Evolutionary conservation across 768 basidiomycete species (phyloP), one percentile per base, ranked within the genome.

Genomic region (Kwoniella newhampshirensis): DNA sequence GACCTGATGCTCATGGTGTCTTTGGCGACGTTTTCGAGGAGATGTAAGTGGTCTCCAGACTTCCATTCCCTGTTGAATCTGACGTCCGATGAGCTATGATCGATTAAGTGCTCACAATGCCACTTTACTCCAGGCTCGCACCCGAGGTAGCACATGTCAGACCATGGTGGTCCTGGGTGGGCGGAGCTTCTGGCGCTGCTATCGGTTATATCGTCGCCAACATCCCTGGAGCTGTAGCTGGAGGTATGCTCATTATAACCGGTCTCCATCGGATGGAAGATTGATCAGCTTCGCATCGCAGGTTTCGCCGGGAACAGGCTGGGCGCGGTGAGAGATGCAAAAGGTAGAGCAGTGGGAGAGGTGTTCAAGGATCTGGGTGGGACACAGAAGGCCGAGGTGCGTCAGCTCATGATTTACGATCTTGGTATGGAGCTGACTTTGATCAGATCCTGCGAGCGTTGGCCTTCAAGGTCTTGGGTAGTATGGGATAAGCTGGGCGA

Each of bases 11-110:
- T 12, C 85, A 92, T 45, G 81, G 83, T 37, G 84, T 92, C 7
- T 96, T 94, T 71, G 85, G 87, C 2, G 87, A 93, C 70, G 91
- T 88, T 4, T 94, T 94, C 62, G 91, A 93, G 60, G 91, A 94
- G 80, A 76, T 76, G 91, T 89, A 60, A 43, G 81, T 69, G 9
- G 4, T 28, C 9, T 11, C 37, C 21, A 21, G 42, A 11, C n/a
- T 25, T 35, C n/a, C n/a, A n/a, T n/a, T n/a, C n/a, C 90, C 90
- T 27, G 80, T 91, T 70, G 83, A 91, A 12, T 84, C 92, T 46
- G 81, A 83, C 35, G 84, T 92, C 7, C 94, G 93, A 71, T 85
- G 87, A 2, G 87, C 92, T 71, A 91, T 88, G 5, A 93, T 94
- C 62, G 91, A 93, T 60, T 91, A 94, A 80, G 74, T 68, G 18